Base-by-base conservation (phyloP, 768 basidiomycete genomes). In the Mrakia hoshinonis region DNA sequence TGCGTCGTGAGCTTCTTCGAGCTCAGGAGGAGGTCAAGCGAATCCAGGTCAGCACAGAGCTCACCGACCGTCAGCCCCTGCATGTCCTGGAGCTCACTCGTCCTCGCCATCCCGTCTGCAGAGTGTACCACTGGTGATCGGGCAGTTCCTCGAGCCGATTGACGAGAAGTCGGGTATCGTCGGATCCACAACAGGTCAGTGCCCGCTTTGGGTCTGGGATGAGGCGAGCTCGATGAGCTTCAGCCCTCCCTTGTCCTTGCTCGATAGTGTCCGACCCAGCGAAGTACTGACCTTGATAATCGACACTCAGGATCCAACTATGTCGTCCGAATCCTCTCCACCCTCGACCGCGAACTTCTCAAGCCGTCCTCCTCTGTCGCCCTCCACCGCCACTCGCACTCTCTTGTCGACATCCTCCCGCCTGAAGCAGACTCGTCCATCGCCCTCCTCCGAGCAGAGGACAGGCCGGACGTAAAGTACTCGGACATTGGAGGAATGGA, bases 21-120 rank as follows among this genome's bases (percentile, higher is more conserved):
- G 96, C 96, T 0, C 96, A 99, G 78, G 96, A 99, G 80, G 96
- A 99, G 82, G 96, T 99, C 78, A 96, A 97, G 81, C 90, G 96
- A 71, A 99, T 99, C 79, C 71, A 72, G 70, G 70, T 71, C 26
- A 63, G 70, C 34, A 15, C 15, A 38, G 5, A 11, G 36, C 31
- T 31, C 22, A 48, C 15, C 43, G 29, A 18, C 36, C 5, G 10
- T 64, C 46, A 29, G 12, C 39, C 39, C 29, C 4, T 43, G 26
- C 34, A n/a, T n/a, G 31, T 13, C 4, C 36, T 20, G 18, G 4
- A 60, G 36, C 58, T 61, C 18, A 61, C 58, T 36, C 2, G 31
- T 9, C 7, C 15, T 7, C 36, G 4, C 55, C 4, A 36, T 36
- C 20, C 18, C 15, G 5, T 39, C 36, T 39, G 20, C 58, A 61